Base-by-base conservation (phyloP, 106 monocot species). In the Posidonia australis region DNA sequence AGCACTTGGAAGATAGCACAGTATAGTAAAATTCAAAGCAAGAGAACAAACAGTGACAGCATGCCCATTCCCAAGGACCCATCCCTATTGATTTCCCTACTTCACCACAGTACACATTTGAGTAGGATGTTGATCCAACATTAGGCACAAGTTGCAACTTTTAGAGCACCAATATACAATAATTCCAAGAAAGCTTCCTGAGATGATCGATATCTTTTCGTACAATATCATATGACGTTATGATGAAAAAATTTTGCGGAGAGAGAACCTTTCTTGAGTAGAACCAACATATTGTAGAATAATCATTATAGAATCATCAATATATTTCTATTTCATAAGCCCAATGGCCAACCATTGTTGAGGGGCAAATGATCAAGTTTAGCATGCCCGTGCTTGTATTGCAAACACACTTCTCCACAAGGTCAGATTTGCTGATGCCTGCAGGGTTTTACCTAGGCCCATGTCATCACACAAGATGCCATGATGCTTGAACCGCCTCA, bases 401-500 rank as follows among this genome's bases (percentile, higher is more conserved):
- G 28, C 17, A 43, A 46, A 47, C 67, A 74, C 77, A 84, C 9
- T 63, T 56, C 57, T 98, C 96, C 48, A 54, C 80, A 74, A 98
- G 82, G 66, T 98, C 84, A 62, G 84, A 74, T 58, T 98, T 56
- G 96, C 90, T 19, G 96, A 90, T 69, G 96, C 87, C 78, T 98
- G 96, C 64, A 98, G 90, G 32, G 96, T 98, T 81, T 98, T 98
- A 25, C 96, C 96, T 52, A 98, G 74, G 18, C 96, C 96, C 96
- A 98, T 98, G 62, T 98, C 96, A 90, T 98, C 96, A 71, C 96
- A 98, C 71, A 98, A 73, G 63, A 98, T 98, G 51, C 96, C 96
- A 82, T 98, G 96, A 60, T 90, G 82, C 72, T 90, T 98, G 73
- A 98, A 98, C 57, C 96, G 84, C 51, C 78, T 84, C 61, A 98